These are phyloP conservation scores for Flaveria linearis DNA, from an alignment of 129 eudicot species.

Conservation along the genomic window DNA sequence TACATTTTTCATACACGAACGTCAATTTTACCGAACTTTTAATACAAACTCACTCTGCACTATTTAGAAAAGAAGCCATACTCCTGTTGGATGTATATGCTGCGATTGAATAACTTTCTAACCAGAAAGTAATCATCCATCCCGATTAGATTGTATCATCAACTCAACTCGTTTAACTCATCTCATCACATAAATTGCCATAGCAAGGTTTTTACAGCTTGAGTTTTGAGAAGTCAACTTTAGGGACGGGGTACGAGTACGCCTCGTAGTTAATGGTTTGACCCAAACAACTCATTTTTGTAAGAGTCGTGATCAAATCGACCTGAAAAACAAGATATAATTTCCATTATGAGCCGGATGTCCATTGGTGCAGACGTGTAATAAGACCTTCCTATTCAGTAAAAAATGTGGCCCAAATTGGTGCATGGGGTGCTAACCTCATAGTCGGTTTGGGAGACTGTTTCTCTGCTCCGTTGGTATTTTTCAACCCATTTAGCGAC, in stretches of 20 bases:
- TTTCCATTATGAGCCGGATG: not conserved
- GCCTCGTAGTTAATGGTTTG: slow-evolving; percentile 93
- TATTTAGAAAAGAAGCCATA: slow-evolving; percentile 16
- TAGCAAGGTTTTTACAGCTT: slow-evolving; percentile 41
- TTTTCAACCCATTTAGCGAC: slow-evolving; percentile 89
- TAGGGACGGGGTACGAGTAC: slow-evolving; percentile 60
- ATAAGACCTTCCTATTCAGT: not conserved
- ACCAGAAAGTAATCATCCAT: not conserved
- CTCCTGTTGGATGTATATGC: slow-evolving; percentile 31
- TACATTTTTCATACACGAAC: slow-evolving; percentile 2
- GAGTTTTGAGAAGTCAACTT: slow-evolving; percentile 59
- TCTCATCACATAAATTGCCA: slow-evolving; percentile 2
- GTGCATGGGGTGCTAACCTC: slow-evolving; percentile 50
- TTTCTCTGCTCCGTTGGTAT: slow-evolving; percentile 95
- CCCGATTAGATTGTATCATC: not conserved
- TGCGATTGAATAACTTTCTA: not conserved
- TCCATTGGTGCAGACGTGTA: not conserved
- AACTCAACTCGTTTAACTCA: slow-evolving; percentile 10
- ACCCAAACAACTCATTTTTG: slow-evolving; percentile 82
- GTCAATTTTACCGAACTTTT: not conserved
- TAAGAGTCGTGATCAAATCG: slow-evolving; percentile 82
- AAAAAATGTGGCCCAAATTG: not conserved
- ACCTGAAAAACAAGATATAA: slow-evolving; percentile 52
- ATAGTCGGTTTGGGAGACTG: slow-evolving; percentile 92
- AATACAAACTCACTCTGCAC: slow-evolving; percentile 9